Evolutionary conservation across 2,329 filamentous ascomycete species (phyloP).

Genomic region (Hypomyces rosellus): DNA sequence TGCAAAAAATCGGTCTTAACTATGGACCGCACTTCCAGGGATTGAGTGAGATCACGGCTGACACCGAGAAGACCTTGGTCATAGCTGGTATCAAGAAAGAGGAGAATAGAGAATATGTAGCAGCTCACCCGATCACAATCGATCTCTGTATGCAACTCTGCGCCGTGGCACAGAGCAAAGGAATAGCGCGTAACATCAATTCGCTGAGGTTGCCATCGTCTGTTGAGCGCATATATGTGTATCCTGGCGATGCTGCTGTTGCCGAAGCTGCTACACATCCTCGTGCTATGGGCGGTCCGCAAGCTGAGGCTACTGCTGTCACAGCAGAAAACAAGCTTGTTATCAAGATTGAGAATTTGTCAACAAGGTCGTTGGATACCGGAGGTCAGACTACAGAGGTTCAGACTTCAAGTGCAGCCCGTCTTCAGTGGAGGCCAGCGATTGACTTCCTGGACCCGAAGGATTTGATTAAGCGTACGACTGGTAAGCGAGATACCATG

Average conservation of each 20-base stretch:
- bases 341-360: background rate
- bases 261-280: background rate
- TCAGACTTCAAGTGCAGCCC: background rate
- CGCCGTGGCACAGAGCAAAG: constrained; percentile 18
- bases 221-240: constrained; percentile 4
- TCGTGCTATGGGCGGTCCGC: background rate
- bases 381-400: too few species aligned
- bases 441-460: background rate
- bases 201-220: constrained; percentile 2
- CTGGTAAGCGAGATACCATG: background rate
- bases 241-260: background rate
- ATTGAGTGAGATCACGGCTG: background rate
- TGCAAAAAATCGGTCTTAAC: constrained; percentile 4
- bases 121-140: constrained; percentile 30
- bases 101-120: background rate
- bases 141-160: constrained; percentile 28
- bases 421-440: too few species aligned
- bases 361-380: too few species aligned
- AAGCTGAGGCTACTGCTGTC: background rate
- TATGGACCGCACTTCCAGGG: constrained; percentile 1
- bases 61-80: background rate
- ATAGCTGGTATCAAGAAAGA: background rate
- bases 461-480: background rate
- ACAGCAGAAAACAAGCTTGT: background rate
- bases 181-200: constrained; percentile 13